Base-by-base conservation (phyloP, 2,329 filamentous ascomycete species). In the Talaromyces rugulosus region DNA sequence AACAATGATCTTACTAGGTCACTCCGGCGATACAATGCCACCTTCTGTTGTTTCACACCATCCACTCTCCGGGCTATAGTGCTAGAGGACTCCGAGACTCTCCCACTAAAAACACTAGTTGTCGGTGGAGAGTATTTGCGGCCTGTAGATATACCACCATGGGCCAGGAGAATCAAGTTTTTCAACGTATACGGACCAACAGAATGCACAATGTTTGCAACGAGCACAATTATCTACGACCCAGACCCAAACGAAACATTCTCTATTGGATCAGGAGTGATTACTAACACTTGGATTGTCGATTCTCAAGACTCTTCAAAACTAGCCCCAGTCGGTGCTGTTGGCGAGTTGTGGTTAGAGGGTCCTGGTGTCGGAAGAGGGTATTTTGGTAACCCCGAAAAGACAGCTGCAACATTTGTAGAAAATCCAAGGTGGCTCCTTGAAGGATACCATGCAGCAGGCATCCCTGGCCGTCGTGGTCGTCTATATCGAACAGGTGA, bases 241-340 rank as follows among this genome's bases (percentile, higher is more conserved):
- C 30, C 18, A 6, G 5, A 27, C 16, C 51, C 40, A 5, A 18
- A 34, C 28, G 42, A 52, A 18, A 55, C 27, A 16, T 44, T 56
- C 30, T 28, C 58, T 9, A 60, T 60, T 9, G 58, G 58, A 36
- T 55, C 42, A 23, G 58, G 58, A 23, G n/a, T 33, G 27, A 47
- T 52, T 30, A 53, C 54, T 23, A 55, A 36, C 50, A 60, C 58
- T 7, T 60, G 58, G 58, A 50, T 60, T 9, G 58, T 60, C 11
- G 58, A 60, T 55, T 30, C 40, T 82, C 27, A 85, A 90, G 58
- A 87, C 87, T 63, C 92, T 92, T 67, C 86, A 96, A n/a, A 92
- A 2, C 63, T 81, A n/a, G 71, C 75, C 0, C 78, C 79, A 0
- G 77, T 81, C 9, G 78, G 77, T 8, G 75, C 73, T 58, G 66